A percentile compares a stretch with the other conserved stretches of the same genome.
phyloP scores from a whole-genome alignment of 1,284 basidiomycete genomes.

The Inonotus obliquus region DNA sequence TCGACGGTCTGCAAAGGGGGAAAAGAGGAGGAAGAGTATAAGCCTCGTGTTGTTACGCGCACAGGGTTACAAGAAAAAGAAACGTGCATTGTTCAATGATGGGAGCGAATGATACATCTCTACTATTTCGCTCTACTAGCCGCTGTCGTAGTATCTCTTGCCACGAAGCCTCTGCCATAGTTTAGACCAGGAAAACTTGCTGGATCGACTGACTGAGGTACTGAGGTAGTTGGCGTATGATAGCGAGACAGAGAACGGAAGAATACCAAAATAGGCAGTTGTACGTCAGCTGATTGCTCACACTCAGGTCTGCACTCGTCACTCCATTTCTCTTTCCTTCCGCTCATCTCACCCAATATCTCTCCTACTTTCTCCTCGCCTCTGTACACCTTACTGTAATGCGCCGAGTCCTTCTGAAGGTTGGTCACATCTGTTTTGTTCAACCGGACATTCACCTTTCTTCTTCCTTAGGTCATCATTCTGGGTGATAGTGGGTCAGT shows the following conservation, averaged over 20 bases:
- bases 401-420: slow-evolving; percentile 95
- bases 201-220: no score
- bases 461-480: slow-evolving; percentile 80
- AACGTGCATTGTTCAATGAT: slow-evolving; percentile 85
- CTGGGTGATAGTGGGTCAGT: slow-evolving; percentile 95
- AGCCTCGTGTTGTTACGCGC: slow-evolving; percentile 18
- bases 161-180: slow-evolving; percentile 78
- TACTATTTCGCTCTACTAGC: slow-evolving; percentile 72
- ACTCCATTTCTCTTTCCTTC: slow-evolving; percentile 7
- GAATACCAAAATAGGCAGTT: not conserved
- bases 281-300: slow-evolving; percentile 13
- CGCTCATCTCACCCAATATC: slow-evolving; percentile 11
- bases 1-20: slow-evolving; percentile 65
- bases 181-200: slow-evolving; percentile 1
- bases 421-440: slow-evolving; percentile 27
- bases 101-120: slow-evolving; percentile 70
- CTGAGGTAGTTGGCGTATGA: not conserved
- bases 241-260: not conserved
- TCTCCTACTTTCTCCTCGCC: slow-evolving; percentile 12
- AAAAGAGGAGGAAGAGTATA: slow-evolving; percentile 16
- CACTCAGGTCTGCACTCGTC: not conserved
- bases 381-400: slow-evolving; percentile 35
- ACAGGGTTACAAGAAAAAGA: not conserved
- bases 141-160: slow-evolving; percentile 73
- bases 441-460: not conserved